Base-by-base conservation (phyloP, 768 basidiomycete genomes). In the Infundibulicybe gibba region DNA sequence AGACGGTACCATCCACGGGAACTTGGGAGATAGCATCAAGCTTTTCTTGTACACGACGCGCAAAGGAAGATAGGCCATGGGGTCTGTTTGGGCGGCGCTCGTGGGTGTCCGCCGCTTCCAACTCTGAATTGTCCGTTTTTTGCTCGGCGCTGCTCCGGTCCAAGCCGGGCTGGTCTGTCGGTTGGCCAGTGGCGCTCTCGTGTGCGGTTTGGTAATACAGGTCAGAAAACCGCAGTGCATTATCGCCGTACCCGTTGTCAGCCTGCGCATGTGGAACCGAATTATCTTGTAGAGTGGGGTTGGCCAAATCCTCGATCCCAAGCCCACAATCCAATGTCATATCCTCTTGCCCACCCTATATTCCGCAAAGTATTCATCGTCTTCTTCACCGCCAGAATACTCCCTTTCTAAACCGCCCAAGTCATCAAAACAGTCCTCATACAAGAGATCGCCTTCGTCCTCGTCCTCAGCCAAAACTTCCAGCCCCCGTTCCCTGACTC, bases 41-140 rank as follows among this genome's bases (percentile, higher is more conserved):
- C 52, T 74, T 77, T 44, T 74, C 67, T 46, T 71, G 68, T 4
- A 75, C 68, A 40, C 73, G 74, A 31, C 55, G 52, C 32, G 72
- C 59, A 60, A 81, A 77, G 3, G 68, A 66, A 15, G 72, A 67
- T 15, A 61, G 64, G 37, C 35, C 35, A 3, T 10, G 4, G 17
- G 35, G 35, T 10, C 17, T 14, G 14, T 21, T 32, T 6, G 46
- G 46, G 9, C 37, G 46, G 25, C 37, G 30, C 16, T 25, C 37
- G 40, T 33, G 37, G 11, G 38, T 21, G 19, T 31, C 15, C n/a
- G n/a, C n/a, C 10, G 30, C 20, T 5, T 16, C 15, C 16, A 6
- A 8, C 13, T 20, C 40, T 16, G 20, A 15, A 43, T 40, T 5
- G 16, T 50, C 38, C 31, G 12, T 12, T 43, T 15, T 8, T 14